Evolutionary conservation across 257 asterid species (phyloP).

Genomic region (Scutellaria galericulata): DNA sequence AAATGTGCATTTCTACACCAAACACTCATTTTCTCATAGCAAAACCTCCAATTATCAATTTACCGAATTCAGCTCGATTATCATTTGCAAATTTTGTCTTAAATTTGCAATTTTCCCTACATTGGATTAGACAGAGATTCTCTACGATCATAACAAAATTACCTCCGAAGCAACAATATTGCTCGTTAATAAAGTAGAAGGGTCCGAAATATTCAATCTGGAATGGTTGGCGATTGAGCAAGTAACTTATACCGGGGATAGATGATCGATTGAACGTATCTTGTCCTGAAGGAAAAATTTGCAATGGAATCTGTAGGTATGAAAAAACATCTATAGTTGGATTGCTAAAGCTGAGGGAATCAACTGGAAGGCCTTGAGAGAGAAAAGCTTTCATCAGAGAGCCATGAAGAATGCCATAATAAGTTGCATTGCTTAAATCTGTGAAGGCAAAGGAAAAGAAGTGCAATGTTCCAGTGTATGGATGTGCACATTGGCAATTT

Average conservation of each 20-base stretch:
- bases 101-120: too few species aligned
- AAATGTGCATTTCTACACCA: too few species aligned
- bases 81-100: too few species aligned
- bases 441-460: slow-evolving; percentile 80
- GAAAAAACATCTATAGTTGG: slow-evolving; percentile 53
- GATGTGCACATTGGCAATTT: slow-evolving; percentile 66
- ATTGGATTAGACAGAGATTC: too few species aligned
- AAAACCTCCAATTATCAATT: too few species aligned
- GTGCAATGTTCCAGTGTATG: slow-evolving; percentile 73
- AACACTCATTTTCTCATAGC: too few species aligned
- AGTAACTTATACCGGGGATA: slow-evolving; percentile 57
- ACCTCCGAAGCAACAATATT: slow-evolving; percentile 72
- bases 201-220: slow-evolving; percentile 66
- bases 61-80: too few species aligned
- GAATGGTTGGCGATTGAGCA: slow-evolving; percentile 75
- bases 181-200: slow-evolving; percentile 60
- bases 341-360: slow-evolving; percentile 53
- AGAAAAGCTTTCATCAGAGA: slow-evolving; percentile 51
- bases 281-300: slow-evolving; percentile 72
- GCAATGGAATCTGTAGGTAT: slow-evolving; percentile 58
- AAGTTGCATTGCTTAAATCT: slow-evolving; percentile 59
- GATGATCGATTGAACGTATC: slow-evolving; percentile 62
- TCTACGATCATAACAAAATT: slow-evolving; percentile 18
- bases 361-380: slow-evolving; percentile 68
- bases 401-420: slow-evolving; percentile 57